Percentiles rank a stretch among this genome's conserved stretches.
These are phyloP conservation scores for Phyllosticta capitalensis DNA, from an alignment of 2,329 filamentous ascomycete species.

Conservation along the genomic window DNA sequence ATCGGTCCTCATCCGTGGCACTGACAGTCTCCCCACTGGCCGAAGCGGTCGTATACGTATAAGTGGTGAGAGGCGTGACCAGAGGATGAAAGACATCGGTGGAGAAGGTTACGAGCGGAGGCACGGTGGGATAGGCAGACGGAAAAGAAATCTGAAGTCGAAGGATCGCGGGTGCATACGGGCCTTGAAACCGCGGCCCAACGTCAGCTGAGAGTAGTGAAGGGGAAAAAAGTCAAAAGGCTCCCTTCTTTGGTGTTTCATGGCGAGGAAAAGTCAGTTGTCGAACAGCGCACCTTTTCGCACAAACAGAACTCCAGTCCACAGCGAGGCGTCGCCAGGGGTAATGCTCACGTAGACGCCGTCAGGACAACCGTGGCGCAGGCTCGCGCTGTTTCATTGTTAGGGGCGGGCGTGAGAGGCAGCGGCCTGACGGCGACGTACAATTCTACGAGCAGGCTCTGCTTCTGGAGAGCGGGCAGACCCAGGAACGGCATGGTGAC, in stretches of 20 bases:
- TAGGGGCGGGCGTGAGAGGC: constrained; percentile 4
- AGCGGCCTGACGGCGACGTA: constrained; percentile 37
- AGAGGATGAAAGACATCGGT: constrained; percentile 94
- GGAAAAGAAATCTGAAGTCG: constrained; percentile 88
- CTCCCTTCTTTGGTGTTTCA: constrained; percentile 6
- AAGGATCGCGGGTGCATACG: constrained; percentile 77
- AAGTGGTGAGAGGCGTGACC: constrained; percentile 85
- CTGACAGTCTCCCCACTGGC: constrained; percentile 69
- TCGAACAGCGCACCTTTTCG: constrained; percentile 56
- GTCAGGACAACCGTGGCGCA: constrained; percentile 73
- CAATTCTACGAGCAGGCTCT: constrained; percentile 77
- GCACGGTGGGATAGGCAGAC: constrained; percentile 63
- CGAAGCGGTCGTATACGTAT: constrained; percentile 73
- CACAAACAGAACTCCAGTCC: constrained; percentile 88
- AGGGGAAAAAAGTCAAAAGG: constrained; percentile 1
- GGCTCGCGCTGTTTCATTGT: constrained; percentile 51
- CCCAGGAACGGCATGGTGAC: constrained; percentile 8
- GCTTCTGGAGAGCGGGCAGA: constrained; percentile 50
- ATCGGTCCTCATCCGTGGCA: constrained; percentile 69
- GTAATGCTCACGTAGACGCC: constrained; percentile 81
- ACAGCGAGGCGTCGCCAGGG: constrained; percentile 69
- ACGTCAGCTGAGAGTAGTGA: constrained; percentile 5
- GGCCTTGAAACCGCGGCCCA: constrained; percentile 46
- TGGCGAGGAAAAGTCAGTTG: constrained; percentile 7
- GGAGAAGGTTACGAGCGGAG: constrained; percentile 77